Percentiles rank a stretch among this genome's conserved stretches.
Evolutionary conservation across 2,329 filamentous ascomycete genomes (phyloP).

Genomic region (Colletotrichum sp.): DNA sequence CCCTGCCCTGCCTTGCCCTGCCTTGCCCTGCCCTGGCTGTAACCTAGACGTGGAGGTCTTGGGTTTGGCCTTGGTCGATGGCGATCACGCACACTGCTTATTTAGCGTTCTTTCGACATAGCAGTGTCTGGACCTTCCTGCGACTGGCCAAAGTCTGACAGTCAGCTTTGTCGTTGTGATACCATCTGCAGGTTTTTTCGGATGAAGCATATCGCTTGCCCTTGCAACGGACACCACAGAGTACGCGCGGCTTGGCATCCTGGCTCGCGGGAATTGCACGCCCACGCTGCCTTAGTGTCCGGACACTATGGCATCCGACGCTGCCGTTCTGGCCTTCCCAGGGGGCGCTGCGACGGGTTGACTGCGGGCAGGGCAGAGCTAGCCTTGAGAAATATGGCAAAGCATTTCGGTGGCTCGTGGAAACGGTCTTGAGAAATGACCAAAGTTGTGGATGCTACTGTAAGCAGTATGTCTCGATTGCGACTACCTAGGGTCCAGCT

Average conservation of each 20-base stretch:
- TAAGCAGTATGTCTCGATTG: not conserved
- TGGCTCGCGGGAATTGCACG: not conserved
- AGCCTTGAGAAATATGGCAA: not conserved
- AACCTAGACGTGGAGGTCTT: not conserved
- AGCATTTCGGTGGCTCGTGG: not conserved
- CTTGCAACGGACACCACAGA: not conserved
- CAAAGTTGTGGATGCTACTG: not conserved
- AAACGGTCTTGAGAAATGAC: not conserved
- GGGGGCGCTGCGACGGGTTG: not conserved
- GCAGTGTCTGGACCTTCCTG: not conserved
- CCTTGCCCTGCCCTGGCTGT: not conserved
- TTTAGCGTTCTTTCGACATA: not conserved
- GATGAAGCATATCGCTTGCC: not conserved
- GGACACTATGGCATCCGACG: not conserved
- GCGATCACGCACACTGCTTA: constrained; percentile 11
- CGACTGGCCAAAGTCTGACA: not conserved
- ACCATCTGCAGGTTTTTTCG: not conserved
- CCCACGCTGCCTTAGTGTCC: not conserved
- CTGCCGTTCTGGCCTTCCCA: not conserved
- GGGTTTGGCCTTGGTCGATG: not conserved
- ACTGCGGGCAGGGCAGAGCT: not conserved
- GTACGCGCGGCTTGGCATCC: constrained; percentile 8
- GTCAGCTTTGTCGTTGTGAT: not conserved
- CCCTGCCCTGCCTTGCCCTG: not conserved
- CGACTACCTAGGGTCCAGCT: not conserved